Conservation (phyloP, 495 filamentous ascomycete species). For the Neurospora pannonica region DNA sequence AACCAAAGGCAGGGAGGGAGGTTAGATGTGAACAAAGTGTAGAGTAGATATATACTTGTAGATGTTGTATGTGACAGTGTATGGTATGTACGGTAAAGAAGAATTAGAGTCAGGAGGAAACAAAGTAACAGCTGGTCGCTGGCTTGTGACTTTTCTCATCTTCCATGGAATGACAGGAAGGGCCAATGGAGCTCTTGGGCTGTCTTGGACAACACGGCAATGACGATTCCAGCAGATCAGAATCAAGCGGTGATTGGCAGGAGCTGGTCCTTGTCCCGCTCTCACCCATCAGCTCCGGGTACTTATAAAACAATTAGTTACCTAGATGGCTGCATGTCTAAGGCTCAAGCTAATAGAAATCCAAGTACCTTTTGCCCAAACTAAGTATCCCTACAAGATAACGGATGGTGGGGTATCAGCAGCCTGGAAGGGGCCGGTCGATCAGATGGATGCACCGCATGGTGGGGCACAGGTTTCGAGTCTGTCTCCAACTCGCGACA, state of each 20-base stretch:
- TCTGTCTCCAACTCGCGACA: background rate
- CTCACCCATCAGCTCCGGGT: background rate
- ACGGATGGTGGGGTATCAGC: background rate
- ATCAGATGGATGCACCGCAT: background rate
- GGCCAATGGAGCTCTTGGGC: background rate
- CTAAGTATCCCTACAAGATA: background rate
- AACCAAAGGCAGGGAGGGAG: background rate
- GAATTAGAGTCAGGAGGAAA: background rate
- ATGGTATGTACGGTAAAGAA: background rate
- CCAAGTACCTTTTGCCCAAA: background rate
- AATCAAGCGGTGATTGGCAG: constrained; percentile 8
- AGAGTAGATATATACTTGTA: background rate
- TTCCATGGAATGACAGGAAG: background rate
- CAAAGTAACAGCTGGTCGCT: background rate
- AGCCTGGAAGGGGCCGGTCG: background rate
- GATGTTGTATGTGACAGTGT: background rate
- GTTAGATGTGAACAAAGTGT: background rate
- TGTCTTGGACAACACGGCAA: background rate
- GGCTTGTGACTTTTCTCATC: background rate
- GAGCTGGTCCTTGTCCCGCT: constrained; percentile 2
- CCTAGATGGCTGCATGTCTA: no score
- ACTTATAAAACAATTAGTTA: background rate
- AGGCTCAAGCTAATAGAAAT: background rate
- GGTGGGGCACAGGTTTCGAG: background rate
- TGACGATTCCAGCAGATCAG: background rate